Evolutionary conservation across 345 rosid genomes (phyloP).

Genomic region (Geranium rotundifolium): DNA sequence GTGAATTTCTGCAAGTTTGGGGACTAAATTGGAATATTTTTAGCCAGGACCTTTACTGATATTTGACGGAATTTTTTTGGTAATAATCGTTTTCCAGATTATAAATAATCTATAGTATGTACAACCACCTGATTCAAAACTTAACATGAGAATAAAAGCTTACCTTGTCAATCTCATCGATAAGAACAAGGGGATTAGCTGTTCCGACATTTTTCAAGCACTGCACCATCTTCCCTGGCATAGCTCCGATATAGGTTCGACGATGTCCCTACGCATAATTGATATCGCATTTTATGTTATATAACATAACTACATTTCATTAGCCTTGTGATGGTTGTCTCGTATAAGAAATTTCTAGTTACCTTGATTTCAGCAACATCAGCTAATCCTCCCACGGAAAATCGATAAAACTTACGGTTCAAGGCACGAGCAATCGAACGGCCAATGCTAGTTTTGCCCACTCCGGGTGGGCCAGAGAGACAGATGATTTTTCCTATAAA

Average conservation of each 20-base stretch:
- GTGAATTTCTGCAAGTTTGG: not conserved
- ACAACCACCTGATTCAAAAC: not conserved
- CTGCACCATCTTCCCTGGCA: conserved; percentile 99
- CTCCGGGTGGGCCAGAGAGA: conserved; percentile 99
- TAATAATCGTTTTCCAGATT: too few species aligned
- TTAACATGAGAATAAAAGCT: not conserved
- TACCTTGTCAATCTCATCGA: conserved; percentile 99
- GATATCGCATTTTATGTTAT: not conserved
- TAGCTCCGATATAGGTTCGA: conserved; percentile 94
- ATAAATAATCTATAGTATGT: too few species aligned
- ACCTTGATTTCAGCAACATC: conserved; percentile 99
- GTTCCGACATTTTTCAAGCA: conserved; percentile 97
- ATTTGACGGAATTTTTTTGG: too few species aligned
- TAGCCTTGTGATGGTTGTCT: not conserved
- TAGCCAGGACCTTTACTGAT: too few species aligned
- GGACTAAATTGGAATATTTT: not conserved
- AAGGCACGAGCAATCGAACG: conserved; percentile 96
- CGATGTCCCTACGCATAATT: conserved; percentile 77
- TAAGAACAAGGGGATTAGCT: conserved; percentile 95
- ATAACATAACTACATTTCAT: not conserved
- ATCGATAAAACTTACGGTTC: conserved; percentile 85
- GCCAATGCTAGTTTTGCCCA: conserved; percentile 98
- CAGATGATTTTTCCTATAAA: conserved; percentile 90
- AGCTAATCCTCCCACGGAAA: conserved; percentile 95
- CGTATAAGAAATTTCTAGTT: conserved; percentile 5